A percentile compares a stretch with the other conserved stretches of the same genome.
phyloP scores from a whole-genome alignment of 257 asterid genomes.

The Nicotiana undulata region DNA sequence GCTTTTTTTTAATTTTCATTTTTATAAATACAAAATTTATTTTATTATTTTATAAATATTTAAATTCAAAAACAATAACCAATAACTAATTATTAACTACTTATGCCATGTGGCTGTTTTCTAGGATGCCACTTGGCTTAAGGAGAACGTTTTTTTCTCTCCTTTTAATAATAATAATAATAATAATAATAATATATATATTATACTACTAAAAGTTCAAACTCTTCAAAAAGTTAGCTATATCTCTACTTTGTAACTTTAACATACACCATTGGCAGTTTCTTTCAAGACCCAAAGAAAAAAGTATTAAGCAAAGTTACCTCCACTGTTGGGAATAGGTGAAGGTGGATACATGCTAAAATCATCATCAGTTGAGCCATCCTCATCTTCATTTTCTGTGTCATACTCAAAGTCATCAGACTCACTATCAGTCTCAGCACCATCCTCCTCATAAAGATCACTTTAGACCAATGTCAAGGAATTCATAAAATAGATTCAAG shows the following conservation, averaged over 20 bases:
- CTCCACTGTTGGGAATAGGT: constrained; percentile 65
- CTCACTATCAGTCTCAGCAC: constrained; percentile 34
- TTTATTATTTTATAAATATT: too few relatives aligned
- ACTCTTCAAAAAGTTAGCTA: neutral
- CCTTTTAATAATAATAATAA: too few relatives aligned
- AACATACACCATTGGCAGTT: neutral
- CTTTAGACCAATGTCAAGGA: constrained; percentile 49
- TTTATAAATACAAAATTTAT: too few relatives aligned
- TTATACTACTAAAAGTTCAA: neutral
- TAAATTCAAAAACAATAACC: too few relatives aligned
- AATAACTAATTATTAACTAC: too few relatives aligned
- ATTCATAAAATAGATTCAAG: constrained; percentile 7
- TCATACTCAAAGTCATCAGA: constrained; percentile 36
- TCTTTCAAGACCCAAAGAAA: neutral
- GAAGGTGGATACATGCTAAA: constrained; percentile 39
- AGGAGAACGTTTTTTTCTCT: too few relatives aligned
- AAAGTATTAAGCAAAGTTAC: constrained; percentile 22
- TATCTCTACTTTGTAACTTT: neutral
- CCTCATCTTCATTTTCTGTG: constrained; percentile 48
- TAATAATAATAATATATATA: too few relatives aligned
- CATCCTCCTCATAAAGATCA: constrained; percentile 32
- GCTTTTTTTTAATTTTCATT: too few relatives aligned
- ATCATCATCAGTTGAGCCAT: constrained; percentile 47
- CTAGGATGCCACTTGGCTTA: too few relatives aligned
- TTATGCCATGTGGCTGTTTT: too few relatives aligned